phyloP scores from a whole-genome alignment of 768 basidiomycete genomes.

The Termitomyces sp. region DNA sequence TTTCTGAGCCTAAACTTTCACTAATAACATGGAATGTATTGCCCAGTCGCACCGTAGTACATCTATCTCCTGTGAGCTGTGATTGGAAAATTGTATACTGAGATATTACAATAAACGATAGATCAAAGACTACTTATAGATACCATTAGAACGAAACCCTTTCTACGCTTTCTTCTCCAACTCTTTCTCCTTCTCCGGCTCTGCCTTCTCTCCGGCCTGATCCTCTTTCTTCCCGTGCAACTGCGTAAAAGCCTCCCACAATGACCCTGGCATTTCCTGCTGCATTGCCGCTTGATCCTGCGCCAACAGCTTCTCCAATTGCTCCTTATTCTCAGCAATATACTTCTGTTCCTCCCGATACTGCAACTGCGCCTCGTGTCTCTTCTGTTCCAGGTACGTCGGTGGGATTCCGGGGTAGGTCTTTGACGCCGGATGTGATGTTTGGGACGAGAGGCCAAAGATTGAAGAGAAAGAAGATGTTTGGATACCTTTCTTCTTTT shows the following conservation, averaged over 20 bases:
- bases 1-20: neutral
- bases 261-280: constrained; percentile 36
- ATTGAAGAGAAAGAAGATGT: constrained; percentile 30
- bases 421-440: constrained; percentile 7
- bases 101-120: neutral
- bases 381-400: constrained; percentile 50
- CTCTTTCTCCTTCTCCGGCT: neutral
- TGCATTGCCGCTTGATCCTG: constrained; percentile 30
- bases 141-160: neutral
- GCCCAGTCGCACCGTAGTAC: neutral
- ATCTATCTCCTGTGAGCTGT: neutral
- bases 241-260: constrained; percentile 43
- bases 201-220: neutral
- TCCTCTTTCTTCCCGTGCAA: constrained; percentile 12
- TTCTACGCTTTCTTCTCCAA: neutral
- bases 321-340: constrained; percentile 37
- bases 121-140: neutral
- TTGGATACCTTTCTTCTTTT: constrained; percentile 35
- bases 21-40: neutral
- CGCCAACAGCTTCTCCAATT: constrained; percentile 34
- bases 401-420: constrained; percentile 30
- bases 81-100: neutral
- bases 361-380: constrained; percentile 43
- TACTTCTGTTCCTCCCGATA: constrained; percentile 48
- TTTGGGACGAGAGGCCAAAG: constrained; percentile 27